Conservation (phyloP, 1,284 basidiomycete species). For the Earliella scabrosa region DNA sequence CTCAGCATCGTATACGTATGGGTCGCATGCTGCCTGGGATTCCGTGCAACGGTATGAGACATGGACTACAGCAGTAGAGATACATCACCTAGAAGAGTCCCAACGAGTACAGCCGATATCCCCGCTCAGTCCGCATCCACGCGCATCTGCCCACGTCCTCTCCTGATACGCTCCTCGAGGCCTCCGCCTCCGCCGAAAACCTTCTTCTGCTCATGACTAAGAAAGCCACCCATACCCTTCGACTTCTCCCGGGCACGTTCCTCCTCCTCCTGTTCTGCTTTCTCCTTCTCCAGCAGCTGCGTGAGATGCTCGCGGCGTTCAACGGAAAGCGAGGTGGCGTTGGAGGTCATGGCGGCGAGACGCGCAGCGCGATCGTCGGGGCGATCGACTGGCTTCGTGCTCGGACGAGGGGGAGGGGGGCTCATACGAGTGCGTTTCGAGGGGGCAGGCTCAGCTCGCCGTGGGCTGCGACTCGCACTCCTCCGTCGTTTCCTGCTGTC, state of each 20-base stretch:
- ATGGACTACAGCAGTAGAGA: conserved; percentile 2
- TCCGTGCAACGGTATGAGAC: too few species aligned
- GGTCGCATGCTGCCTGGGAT: too few species aligned
- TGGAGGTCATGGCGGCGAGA: conserved; percentile 84
- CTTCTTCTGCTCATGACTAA: conserved; percentile 75
- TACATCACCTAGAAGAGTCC: not conserved
- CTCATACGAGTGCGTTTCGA: conserved; percentile 47
- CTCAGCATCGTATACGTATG: too few species aligned
- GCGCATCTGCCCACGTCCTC: conserved; percentile 53
- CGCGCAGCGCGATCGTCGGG: conserved; percentile 76
- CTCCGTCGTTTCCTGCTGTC: conserved; percentile 50
- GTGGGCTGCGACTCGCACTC: conserved; percentile 45
- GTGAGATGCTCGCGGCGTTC: conserved; percentile 75
- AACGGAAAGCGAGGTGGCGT: conserved; percentile 65
- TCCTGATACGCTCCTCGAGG: conserved; percentile 74
- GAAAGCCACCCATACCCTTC: conserved; percentile 73
- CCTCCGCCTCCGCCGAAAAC: conserved; percentile 77
- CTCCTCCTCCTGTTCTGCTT: conserved; percentile 69
- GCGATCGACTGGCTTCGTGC: conserved; percentile 28
- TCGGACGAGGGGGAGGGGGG: conserved; percentile 38
- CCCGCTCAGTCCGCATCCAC: conserved; percentile 32
- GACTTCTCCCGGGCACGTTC: conserved; percentile 64
- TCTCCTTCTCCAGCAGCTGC: conserved; percentile 69
- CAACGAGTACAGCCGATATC: not conserved
- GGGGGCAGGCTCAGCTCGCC: conserved; percentile 25